These are phyloP conservation scores for Coriolopsis trogii DNA, from an alignment of 1,284 basidiomycete genomes.

Conservation along the genomic window DNA sequence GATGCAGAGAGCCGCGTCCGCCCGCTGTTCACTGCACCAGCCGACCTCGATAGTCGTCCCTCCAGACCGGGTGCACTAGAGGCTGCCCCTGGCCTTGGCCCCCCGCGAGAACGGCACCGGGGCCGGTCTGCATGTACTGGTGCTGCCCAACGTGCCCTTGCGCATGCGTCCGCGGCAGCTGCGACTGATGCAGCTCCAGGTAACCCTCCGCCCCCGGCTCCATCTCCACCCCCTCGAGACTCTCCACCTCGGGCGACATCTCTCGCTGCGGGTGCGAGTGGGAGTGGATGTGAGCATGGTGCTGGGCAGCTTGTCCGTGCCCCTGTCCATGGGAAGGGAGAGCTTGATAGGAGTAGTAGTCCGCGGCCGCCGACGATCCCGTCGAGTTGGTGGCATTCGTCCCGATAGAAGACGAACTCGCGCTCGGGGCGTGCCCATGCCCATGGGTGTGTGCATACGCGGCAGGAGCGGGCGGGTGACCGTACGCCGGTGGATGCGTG, in stretches of 20 bases:
- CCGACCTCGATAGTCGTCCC: conserved; percentile 15
- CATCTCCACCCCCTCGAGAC: background rate
- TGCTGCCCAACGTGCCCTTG: conserved; percentile 2
- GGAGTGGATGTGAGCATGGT: background rate
- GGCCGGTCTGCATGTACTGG: conserved; percentile 16
- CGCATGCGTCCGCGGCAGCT: conserved; percentile 10
- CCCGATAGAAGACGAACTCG: too few species aligned
- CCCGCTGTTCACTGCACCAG: conserved; percentile 19
- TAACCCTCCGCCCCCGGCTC: conserved; percentile 1
- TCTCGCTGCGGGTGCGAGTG: conserved; percentile 11
- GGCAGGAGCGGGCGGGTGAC: background rate
- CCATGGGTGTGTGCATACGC: background rate
- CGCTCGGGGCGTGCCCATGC: conserved; percentile 1
- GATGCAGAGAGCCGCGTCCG: background rate
- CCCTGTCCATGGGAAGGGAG: background rate
- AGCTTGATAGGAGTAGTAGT: conserved; percentile 11
- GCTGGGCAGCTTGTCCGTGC: background rate
- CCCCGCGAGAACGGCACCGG: conserved; percentile 1
- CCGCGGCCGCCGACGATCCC: background rate
- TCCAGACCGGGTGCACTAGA: conserved; percentile 12
- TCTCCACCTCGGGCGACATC: conserved; percentile 11
- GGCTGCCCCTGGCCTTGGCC: too few species aligned
- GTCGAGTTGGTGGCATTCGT: background rate
- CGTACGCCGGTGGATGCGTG: background rate
- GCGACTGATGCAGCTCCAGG: conserved; percentile 22